These are phyloP conservation scores for Ramularia collo-cygni DNA, from an alignment of 2,329 filamentous ascomycete genomes.

Conservation along the genomic window DNA sequence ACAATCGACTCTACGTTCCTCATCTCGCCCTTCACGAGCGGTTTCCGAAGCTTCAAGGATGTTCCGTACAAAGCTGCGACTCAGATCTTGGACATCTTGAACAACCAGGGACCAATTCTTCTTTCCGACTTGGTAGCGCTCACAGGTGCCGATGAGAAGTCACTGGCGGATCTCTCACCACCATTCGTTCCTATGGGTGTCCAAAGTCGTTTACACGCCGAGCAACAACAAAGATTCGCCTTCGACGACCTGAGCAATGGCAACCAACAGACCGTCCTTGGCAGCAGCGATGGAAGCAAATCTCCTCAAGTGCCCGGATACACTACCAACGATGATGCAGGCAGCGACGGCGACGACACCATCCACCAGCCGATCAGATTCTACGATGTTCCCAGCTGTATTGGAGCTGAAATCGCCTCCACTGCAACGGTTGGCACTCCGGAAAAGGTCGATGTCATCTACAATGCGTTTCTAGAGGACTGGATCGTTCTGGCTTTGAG, in stretches of 20 bases:
- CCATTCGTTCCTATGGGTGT: conserved; percentile 13
- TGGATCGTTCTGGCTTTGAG: conserved; percentile 72
- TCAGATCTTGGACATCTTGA: conserved; percentile 56
- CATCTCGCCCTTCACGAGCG: conserved; percentile 79
- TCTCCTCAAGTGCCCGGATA: conserved; percentile 60
- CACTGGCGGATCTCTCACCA: conserved; percentile 12
- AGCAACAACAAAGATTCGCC: conserved; percentile 5
- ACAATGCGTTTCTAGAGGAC: conserved; percentile 82
- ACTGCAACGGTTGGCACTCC: conserved; percentile 39
- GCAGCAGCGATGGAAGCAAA: conserved; percentile 7
- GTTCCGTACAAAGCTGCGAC: conserved; percentile 72
- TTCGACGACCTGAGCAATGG: conserved; percentile 1
- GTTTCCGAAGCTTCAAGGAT: conserved; percentile 67
- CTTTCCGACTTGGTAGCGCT: conserved; percentile 21
- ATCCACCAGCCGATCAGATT: conserved; percentile 68
- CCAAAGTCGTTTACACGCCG: conserved; percentile 9
- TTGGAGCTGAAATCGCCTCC: conserved; percentile 58
- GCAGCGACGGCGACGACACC: conserved; percentile 83
- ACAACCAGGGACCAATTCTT: conserved; percentile 50
- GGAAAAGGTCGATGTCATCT: conserved; percentile 76
- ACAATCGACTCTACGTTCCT: conserved; percentile 82
- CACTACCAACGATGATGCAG: conserved; percentile 79
- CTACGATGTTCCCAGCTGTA: conserved; percentile 74
- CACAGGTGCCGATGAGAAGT: conserved; percentile 5
- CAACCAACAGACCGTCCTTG: conserved; percentile 10